Evolutionary conservation across 129 eudicot genomes (phyloP), one percentile per base, ranked within the genome.

Genomic region (Artemisia tridentata): DNA sequence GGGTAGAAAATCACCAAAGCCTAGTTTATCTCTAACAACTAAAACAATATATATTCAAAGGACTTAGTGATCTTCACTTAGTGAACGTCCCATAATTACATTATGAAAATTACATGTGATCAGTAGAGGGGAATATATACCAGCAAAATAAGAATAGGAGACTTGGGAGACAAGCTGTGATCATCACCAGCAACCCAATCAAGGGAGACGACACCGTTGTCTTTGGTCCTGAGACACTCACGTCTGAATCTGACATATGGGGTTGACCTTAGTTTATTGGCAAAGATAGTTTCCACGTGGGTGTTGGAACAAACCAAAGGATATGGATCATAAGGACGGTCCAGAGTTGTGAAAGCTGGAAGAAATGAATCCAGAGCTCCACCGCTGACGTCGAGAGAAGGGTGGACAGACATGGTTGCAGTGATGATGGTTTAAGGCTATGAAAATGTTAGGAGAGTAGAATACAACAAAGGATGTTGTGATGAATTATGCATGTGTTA

Each of bases 141-240:
- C 76, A 93, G 80, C 72, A 93, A 69, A 73, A 93, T 87, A 49
- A 93, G 85, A 5, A 80, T 3, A 0, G 99, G 99, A 62, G 99
- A 74, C 66, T 76, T 58, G n/a, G 84, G 46, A 41, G 97, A 83
- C 72, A 89, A 59, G 23, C 2, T 62, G 3, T 55, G 66, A 20
- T 80, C 79, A 15, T 93, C 99, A 0, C 92, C 96, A 63, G 84
- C 73, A 65, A 93, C 85, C 99, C 99, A 93, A 74, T 93, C 98
- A 49, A 93, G 96, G 6, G 96, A 80, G 12, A 89, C 84, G 72
- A 80, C 25, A 18, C 97, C 98, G 69, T 76, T 84, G 55, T 93
- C 98, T 51, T 75, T 77, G 18, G 91, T 82, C 75, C 96, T 77
- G 45, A 93, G 75, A 68, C 96, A 89, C 84, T 85, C 82, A 1